Evolutionary conservation across 306 rosid species (phyloP), one percentile per base, ranked within the genome.

Genomic region (Nissolia schottii): DNA sequence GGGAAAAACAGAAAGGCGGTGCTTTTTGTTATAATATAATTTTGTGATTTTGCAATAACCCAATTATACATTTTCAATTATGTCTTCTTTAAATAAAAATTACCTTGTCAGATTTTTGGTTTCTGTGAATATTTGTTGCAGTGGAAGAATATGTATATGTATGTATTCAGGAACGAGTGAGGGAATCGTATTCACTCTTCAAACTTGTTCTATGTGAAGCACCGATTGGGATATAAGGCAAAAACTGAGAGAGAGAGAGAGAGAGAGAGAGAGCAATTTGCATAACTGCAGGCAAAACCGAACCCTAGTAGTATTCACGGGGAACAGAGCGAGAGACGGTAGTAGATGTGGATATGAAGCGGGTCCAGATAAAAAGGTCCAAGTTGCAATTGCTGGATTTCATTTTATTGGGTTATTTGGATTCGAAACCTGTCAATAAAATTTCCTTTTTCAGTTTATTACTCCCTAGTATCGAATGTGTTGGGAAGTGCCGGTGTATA

Each of bases 41-140:
- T 38, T 5, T 31, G 19, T 15, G 51, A 53, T 15, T 38, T 5
- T 31, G 19, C 12, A 41, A 53, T 13, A 40, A 41, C 31, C 13
- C 41, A 51, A 22, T 37, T 37, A 37, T 1, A 37, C 11, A 37
- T 10, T 8, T 9, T 34, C 1, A 7, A 8, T 34, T 7, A 11
- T 34, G 40, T 37, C 11, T 3, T 1, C 12, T 3, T 8, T 1
- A 37, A 37, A 34, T 4, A 37, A n/a, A 6, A 9, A 28, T 64
- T 64, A 71, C 78, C 78, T 78, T 14, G 15, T 70, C 37, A 5
- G 59, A 16, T 48, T 31, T 49, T 31, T 13, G 37, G 49, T 19
- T 61, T 38, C 43, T 20, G 35, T 16, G 32, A 77, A 27, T n/a
- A 49, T 60, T 37, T 22, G 15, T 16, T 67, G 35, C 2, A 5